phyloP scores from a whole-genome alignment of 306 rosid genomes.

The Phaseolus lunatus region DNA sequence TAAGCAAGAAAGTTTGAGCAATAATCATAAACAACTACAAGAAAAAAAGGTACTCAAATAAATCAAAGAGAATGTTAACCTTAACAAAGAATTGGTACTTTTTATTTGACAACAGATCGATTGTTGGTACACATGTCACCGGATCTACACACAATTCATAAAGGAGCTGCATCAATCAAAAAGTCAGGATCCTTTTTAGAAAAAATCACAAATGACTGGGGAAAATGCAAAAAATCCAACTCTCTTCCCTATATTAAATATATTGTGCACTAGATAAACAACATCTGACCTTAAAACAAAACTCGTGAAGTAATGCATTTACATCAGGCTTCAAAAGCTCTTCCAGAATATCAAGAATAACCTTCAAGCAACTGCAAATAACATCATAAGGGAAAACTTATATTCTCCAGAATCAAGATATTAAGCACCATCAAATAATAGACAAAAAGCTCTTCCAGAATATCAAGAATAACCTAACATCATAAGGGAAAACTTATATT shows the following conservation, averaged over 20 bases:
- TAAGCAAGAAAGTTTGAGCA: slow-evolving; percentile 15
- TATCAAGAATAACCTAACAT: too few species aligned
- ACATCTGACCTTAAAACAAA: slow-evolving; percentile 89
- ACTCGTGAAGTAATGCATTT: slow-evolving; percentile 87
- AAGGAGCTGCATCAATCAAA: slow-evolving; percentile 72
- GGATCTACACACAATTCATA: slow-evolving; percentile 88
- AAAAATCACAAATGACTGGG: slow-evolving; percentile 14
- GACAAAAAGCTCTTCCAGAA: too few species aligned
- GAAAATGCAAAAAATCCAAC: neutral
- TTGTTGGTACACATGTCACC: slow-evolving; percentile 69
- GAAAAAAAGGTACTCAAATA: slow-evolving; percentile 31
- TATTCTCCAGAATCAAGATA: slow-evolving; percentile 29
- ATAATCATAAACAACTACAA: slow-evolving; percentile 25
- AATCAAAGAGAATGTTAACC: slow-evolving; percentile 54
- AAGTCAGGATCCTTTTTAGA: slow-evolving; percentile 29
- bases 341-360: slow-evolving; percentile 90
- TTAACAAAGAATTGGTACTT: slow-evolving; percentile 84
- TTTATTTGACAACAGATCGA: slow-evolving; percentile 84
- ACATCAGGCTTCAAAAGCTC: slow-evolving; percentile 83
- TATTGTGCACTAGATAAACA: slow-evolving; percentile 35
- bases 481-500: slow-evolving; percentile 35
- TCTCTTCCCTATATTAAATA: neutral
- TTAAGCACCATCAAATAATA: slow-evolving; percentile 21
- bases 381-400: slow-evolving; percentile 39
- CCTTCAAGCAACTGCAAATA: slow-evolving; percentile 89